Conservation (phyloP, 2,329 filamentous ascomycete species). For the Alternaria panax region DNA sequence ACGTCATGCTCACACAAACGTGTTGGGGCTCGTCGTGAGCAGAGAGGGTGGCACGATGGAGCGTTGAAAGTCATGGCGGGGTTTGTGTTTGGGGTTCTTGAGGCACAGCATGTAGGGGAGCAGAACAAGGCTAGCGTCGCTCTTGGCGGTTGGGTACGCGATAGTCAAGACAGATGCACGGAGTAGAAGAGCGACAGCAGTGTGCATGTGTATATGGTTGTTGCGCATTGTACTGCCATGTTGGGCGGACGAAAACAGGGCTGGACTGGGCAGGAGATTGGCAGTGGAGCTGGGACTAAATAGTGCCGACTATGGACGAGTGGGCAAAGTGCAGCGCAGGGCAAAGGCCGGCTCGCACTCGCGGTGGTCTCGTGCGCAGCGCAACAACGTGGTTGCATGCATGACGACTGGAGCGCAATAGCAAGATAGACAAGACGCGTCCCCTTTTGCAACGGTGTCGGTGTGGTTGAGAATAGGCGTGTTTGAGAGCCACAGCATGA, state of each 20-base stretch:
- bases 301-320: conserved; percentile 6
- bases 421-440: background rate
- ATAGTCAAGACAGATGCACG: background rate
- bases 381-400: conserved; percentile 6
- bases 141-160: background rate
- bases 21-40: background rate
- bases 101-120: background rate
- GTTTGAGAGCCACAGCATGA: conserved; percentile 20
- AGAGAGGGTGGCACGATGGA: background rate
- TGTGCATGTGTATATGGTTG: background rate
- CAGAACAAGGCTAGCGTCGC: background rate
- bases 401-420: background rate
- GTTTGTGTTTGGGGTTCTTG: background rate
- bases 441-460: conserved; percentile 9
- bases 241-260: conserved; percentile 15
- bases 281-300: conserved; percentile 11
- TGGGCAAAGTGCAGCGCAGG: conserved; percentile 12
- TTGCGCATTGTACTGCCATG: background rate
- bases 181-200: background rate
- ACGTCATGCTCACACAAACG: background rate
- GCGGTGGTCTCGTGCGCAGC: conserved; percentile 3
- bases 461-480: conserved; percentile 10
- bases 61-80: background rate
- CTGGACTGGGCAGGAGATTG: conserved; percentile 19
- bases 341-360: conserved; percentile 10